These are phyloP conservation scores for Cercospora sesami DNA, from an alignment of 2,329 filamentous ascomycete species.

Conservation along the genomic window DNA sequence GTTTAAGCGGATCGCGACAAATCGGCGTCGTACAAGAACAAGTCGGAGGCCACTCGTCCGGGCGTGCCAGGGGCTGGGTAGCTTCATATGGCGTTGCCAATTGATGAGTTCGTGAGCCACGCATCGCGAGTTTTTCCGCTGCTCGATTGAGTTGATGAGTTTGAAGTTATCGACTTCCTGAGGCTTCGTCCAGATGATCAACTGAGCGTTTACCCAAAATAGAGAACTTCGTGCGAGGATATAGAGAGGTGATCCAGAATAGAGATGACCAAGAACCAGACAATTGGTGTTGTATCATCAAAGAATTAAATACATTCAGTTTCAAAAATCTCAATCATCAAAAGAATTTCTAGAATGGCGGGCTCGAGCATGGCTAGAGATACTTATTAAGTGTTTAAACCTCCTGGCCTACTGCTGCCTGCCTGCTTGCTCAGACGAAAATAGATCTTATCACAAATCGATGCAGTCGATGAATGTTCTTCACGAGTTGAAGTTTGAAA, in stretches of 20 bases:
- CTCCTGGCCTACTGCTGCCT: neutral
- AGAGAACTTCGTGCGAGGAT: neutral
- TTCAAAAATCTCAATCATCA: neutral
- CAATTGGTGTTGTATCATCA: neutral
- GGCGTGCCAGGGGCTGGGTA: neutral
- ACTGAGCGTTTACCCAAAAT: neutral
- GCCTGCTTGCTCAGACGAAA: neutral
- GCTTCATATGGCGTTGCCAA: neutral
- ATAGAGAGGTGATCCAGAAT: neutral
- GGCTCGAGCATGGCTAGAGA: neutral
- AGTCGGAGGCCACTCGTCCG: neutral
- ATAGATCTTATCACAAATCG: neutral
- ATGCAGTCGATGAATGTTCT: neutral
- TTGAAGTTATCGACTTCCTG: neutral
- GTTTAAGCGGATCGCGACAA: neutral
- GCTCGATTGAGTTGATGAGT: neutral
- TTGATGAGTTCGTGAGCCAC: neutral
- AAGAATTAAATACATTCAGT: neutral
- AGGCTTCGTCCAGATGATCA: neutral
- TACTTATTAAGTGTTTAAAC: too few species aligned
- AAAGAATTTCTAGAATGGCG: neutral
- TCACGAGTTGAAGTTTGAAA: neutral
- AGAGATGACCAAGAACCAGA: neutral
- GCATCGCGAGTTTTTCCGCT: neutral
- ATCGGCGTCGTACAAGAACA: constrained; percentile 1